Base-by-base conservation (phyloP, 2,329 filamentous ascomycete species). In the Penicillium capsulatum region DNA sequence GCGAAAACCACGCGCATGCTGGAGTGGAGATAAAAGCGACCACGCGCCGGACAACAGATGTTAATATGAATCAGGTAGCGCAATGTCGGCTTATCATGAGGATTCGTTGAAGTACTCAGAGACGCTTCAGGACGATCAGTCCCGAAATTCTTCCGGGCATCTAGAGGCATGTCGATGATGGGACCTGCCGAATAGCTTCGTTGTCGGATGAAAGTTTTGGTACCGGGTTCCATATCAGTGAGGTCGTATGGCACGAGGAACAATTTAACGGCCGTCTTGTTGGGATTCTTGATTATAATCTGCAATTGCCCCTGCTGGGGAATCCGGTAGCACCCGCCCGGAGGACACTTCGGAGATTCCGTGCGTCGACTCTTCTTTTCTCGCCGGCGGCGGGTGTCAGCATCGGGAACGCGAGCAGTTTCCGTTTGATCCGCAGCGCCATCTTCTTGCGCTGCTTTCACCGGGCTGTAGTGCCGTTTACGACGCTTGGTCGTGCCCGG, bases 271-370 rank as follows among this genome's bases (percentile, higher is more conserved):
- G 92, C 92, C 3, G 92, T 97, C 61, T 97, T 97, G 69, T 97
- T 95, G 11, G 90, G 91, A 56, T 97, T 98, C 63, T 97, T 97
- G 62, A 98, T 87, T 46, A 98, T 84, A 48, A 98, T 94, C 57
- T 98, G 92, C 10, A 98, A 73, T 64, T 97, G 92, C 0, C 92
- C 92, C 63, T 90, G 85, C 58, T 92, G 83, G 0, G 92, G 92
- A 37, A 98, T 95, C 30, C 92, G 83, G 63, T 97, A 98, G 58
- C 86, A 87, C 24, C 92, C 91, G 6, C 89, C 88, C 0, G 87
- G 85, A 0, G 89, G 86, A 11, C 83, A 79, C 63, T 77, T 81
- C 1, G 79, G 77, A 17, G 73, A 75, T 19, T 71, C 67, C 4
- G 79, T 74, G 36, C 78, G 73, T 36, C 83, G 75, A 48, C 77